phyloP scores from a whole-genome alignment of 1,284 basidiomycete genomes.

The Trametes hirsuta region DNA sequence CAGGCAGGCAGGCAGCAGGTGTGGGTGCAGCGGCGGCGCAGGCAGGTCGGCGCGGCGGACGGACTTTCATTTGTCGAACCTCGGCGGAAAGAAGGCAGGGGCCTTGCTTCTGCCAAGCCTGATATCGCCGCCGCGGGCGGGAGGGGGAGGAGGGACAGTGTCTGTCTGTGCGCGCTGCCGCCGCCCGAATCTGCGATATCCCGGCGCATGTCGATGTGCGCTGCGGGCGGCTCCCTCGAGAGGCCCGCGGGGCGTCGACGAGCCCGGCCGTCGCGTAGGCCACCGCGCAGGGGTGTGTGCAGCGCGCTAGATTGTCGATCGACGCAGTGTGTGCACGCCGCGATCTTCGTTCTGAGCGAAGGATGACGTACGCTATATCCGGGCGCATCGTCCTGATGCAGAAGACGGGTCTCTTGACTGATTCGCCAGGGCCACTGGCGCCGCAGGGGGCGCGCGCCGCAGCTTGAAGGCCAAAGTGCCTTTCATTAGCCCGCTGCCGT shows the following conservation, averaged over 20 bases:
- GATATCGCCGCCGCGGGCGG: slow-evolving; percentile 11
- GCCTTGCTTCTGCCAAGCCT: slow-evolving; percentile 26
- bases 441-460: background rate
- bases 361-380: slow-evolving; percentile 15
- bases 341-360: slow-evolving; percentile 16
- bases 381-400: slow-evolving; percentile 4
- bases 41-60: slow-evolving; percentile 4
- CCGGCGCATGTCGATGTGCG: background rate
- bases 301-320: slow-evolving; percentile 8
- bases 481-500: background rate
- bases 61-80: slow-evolving; percentile 28
- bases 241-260: background rate
- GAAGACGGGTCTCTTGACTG: background rate
- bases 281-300: background rate
- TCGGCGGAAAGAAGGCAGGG: slow-evolving; percentile 24
- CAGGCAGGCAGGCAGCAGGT: background rate
- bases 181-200: background rate
- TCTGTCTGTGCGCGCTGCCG: background rate
- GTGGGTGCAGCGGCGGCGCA: background rate
- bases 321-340: slow-evolving; percentile 3
- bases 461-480: background rate
- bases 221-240: background rate
- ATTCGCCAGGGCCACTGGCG: background rate
- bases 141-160: background rate
- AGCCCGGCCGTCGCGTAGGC: background rate